Evolutionary conservation across 2,329 filamentous ascomycete genomes (phyloP).

Genomic region (Alternaria dauci): DNA sequence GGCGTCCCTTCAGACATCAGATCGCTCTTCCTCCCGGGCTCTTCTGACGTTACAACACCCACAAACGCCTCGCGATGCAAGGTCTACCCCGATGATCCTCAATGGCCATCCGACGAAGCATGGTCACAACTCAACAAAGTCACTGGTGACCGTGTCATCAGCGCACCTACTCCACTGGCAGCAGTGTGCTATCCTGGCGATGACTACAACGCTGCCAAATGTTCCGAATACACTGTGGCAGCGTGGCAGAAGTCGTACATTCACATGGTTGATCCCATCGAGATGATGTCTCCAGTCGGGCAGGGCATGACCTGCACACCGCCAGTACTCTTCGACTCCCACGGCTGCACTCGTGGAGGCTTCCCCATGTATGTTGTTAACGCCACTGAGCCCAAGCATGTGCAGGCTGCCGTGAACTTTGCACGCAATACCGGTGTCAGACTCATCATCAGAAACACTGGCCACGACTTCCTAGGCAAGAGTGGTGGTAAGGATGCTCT

Average conservation of each 20-base stretch:
- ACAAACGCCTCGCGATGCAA: conserved; percentile 54
- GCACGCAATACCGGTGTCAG: conserved; percentile 45
- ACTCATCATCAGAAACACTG: conserved; percentile 48
- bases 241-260: conserved; percentile 46
- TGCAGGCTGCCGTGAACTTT: conserved; percentile 50
- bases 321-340: conserved; percentile 45
- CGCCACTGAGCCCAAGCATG: conserved; percentile 46
- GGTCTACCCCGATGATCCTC: conserved; percentile 55
- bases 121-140: conserved; percentile 59
- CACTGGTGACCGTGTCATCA: conserved; percentile 39
- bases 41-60: conserved; percentile 11
- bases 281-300: conserved; percentile 50
- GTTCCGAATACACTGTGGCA: conserved; percentile 36
- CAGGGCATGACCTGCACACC: conserved; percentile 51
- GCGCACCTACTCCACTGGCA: conserved; percentile 39
- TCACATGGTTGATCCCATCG: conserved; percentile 47
- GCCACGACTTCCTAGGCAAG: conserved; percentile 49
- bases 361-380: conserved; percentile 50
- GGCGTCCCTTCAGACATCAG: conserved; percentile 28
- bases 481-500: conserved; percentile 45
- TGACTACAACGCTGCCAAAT: conserved; percentile 41
- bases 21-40: conserved; percentile 31
- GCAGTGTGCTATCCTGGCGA: conserved; percentile 45
- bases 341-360: conserved; percentile 48
- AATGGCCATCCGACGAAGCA: conserved; percentile 58